Conservation (phyloP, 2,329 filamentous ascomycete species). For the Paraconiothyrium brasiliense region DNA sequence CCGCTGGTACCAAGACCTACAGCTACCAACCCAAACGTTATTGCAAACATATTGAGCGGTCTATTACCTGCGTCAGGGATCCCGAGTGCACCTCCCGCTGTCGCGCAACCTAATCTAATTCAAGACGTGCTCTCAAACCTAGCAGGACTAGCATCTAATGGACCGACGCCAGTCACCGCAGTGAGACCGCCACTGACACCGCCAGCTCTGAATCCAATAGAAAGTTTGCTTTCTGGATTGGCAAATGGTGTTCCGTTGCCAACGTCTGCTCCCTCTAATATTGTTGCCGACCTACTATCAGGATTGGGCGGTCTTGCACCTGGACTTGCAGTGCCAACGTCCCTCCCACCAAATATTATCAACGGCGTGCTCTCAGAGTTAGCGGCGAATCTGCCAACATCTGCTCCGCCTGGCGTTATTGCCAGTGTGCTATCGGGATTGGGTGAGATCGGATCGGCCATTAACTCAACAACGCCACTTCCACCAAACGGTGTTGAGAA, state of each 20-base stretch:
- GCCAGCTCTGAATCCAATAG: neutral
- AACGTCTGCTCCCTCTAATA: neutral
- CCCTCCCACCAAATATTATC: neutral
- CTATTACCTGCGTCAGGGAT: neutral
- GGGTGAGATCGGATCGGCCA: neutral
- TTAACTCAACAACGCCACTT: neutral
- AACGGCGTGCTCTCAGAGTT: too few species aligned
- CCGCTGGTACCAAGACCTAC: neutral
- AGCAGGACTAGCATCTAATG: neutral
- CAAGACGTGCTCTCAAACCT: conserved; percentile 2
- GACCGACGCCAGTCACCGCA: neutral
- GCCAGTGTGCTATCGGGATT: neutral
- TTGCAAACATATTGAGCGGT: neutral
- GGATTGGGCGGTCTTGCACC: neutral
- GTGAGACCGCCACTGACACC: neutral
- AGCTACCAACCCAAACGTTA: neutral
- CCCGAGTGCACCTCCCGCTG: neutral
- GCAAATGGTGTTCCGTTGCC: neutral
- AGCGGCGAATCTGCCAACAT: neutral
- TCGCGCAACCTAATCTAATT: neutral
- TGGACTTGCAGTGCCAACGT: neutral
- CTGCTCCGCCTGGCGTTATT: neutral
- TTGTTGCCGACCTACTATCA: neutral
- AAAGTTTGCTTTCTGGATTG: neutral
- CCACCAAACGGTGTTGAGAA: neutral